These are phyloP conservation scores for Thalia dealbata DNA, from an alignment of 176 grass and related monocot species.

Conservation along the genomic window DNA sequence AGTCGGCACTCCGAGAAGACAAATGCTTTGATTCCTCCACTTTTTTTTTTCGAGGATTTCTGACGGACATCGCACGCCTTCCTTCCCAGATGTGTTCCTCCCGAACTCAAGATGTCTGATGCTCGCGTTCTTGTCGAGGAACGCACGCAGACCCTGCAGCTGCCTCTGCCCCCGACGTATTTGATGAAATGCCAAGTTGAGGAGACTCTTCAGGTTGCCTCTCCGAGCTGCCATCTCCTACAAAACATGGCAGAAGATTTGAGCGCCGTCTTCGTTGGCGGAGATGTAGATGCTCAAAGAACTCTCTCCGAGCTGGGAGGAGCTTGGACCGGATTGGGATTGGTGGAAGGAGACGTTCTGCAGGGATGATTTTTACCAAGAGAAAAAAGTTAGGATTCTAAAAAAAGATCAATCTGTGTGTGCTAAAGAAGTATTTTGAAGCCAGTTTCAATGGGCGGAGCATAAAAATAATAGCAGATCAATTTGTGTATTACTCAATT, in stretches of 20 bases:
- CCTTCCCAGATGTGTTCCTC: conserved; percentile 47
- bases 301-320: conserved; percentile 37
- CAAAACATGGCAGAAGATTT: conserved; percentile 42
- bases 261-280: conserved; percentile 20
- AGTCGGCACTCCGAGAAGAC: conserved; percentile 59
- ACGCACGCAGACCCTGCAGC: conserved; percentile 35
- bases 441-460: no score
- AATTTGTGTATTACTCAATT: no score
- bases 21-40: conserved; percentile 42
- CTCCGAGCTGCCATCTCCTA: conserved; percentile 34
- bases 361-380: conserved; percentile 30
- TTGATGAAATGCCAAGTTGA: conserved; percentile 59
- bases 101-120: conserved; percentile 74
- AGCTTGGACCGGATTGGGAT: conserved; percentile 23
- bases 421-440: no score
- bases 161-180: conserved; percentile 51
- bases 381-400: no score
- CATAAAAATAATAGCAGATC: no score
- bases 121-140: conserved; percentile 31
- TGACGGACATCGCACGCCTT: conserved; percentile 35
- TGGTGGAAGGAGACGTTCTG: conserved; percentile 28
- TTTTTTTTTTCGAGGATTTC: conserved; percentile 57
- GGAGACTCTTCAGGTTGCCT: conserved; percentile 35
- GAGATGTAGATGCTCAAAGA: conserved; percentile 58
- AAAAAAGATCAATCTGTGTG: no score